These are phyloP conservation scores for Suillus weaverae DNA, from an alignment of 768 basidiomycete genomes.

Conservation along the genomic window DNA sequence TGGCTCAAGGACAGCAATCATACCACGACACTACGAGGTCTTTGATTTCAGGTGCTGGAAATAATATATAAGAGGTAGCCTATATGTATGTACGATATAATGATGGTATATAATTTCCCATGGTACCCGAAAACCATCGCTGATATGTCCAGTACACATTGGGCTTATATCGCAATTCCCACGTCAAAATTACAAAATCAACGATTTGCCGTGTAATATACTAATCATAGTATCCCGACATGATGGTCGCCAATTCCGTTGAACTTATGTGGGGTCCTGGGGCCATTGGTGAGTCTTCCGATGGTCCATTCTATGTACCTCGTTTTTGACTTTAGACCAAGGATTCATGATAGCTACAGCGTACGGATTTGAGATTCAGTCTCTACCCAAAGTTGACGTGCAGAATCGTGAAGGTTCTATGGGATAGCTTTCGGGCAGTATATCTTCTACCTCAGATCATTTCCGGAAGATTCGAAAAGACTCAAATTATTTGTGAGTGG, in stretches of 20 bases:
- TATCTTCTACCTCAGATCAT: conserved; percentile 17
- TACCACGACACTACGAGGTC: too few relatives aligned
- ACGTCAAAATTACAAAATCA: too few relatives aligned
- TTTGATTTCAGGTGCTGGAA: too few relatives aligned
- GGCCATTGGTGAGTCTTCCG: conserved; percentile 16
- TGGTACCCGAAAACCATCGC: too few relatives aligned
- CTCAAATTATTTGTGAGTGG: conserved; percentile 19
- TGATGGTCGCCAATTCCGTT: conserved; percentile 10
- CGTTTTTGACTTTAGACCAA: background rate
- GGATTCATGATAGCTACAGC: conserved; percentile 14
- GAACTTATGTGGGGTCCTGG: conserved; percentile 15
- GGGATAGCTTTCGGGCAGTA: conserved; percentile 20
- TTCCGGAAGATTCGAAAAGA: conserved; percentile 15
- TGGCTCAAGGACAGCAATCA: too few relatives aligned
- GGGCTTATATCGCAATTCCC: too few relatives aligned
- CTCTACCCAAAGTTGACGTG: background rate
- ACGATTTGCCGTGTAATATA: too few relatives aligned
- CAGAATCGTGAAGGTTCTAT: conserved; percentile 17
- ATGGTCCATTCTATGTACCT: background rate
- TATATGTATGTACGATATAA: too few relatives aligned
- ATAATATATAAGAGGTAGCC: too few relatives aligned
- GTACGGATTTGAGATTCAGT: conserved; percentile 11
- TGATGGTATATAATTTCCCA: too few relatives aligned
- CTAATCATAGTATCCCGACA: background rate
- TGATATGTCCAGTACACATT: too few relatives aligned